These are phyloP conservation scores for Suillus subalutaceus DNA, from an alignment of 768 basidiomycete species.

Conservation along the genomic window DNA sequence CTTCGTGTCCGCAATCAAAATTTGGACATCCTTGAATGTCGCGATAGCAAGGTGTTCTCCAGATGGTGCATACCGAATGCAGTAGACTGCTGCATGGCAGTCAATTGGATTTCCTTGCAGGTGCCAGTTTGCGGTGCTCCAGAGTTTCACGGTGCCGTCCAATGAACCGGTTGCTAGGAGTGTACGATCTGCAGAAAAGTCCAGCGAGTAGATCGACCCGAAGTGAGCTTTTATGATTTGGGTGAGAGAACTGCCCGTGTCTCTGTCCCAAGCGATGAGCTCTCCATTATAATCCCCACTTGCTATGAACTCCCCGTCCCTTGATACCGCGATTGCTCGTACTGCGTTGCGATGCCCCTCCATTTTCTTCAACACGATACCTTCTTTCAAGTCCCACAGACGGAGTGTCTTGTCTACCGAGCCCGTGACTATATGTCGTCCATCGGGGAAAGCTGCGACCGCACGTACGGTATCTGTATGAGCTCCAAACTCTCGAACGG, in stretches of 20 bases:
- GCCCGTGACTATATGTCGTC: not conserved
- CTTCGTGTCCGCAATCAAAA: not conserved
- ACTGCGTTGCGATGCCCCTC: not conserved
- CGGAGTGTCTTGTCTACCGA: not conserved
- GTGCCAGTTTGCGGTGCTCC: not conserved
- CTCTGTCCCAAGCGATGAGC: not conserved
- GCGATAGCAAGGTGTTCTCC: not conserved
- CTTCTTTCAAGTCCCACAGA: not conserved
- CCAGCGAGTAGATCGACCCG: not conserved
- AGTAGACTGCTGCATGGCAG: not conserved
- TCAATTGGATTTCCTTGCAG: not conserved
- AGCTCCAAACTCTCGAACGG: not conserved
- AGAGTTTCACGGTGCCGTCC: not conserved
- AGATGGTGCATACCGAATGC: not conserved
- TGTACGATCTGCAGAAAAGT: not conserved
- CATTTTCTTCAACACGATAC: not conserved
- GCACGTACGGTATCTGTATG: not conserved
- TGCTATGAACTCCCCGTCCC: not conserved
- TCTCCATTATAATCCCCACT: conserved; percentile 2
- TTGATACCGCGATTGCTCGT: not conserved
- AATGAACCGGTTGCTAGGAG: not conserved
- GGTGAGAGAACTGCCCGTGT: not conserved
- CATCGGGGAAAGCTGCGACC: not conserved
- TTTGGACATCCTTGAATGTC: not conserved
- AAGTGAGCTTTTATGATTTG: conserved; percentile 2